Evolutionary conservation across 2,329 filamentous ascomycete species (phyloP).

Genomic region (Alternaria brassicae): DNA sequence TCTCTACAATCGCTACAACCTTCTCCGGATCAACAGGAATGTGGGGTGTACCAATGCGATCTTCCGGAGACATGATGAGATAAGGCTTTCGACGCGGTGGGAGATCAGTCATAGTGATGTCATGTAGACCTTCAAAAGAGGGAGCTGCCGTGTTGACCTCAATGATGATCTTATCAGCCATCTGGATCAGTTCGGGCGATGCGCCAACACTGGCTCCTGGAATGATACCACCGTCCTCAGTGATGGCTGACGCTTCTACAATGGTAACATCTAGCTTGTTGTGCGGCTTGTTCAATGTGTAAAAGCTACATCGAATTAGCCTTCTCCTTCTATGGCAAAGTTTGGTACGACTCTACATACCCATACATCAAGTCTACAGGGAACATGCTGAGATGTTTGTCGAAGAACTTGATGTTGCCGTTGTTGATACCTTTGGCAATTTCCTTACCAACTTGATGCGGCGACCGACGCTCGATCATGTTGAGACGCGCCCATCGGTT

Average conservation of each 20-base stretch:
- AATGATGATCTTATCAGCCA: conserved; percentile 92
- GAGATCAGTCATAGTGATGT: conserved; percentile 87
- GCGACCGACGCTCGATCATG: conserved; percentile 86
- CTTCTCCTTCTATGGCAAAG: neutral
- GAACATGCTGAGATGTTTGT: conserved; percentile 94
- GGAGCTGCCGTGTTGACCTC: conserved; percentile 89
- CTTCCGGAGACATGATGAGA: conserved; percentile 82
- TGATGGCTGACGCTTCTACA: conserved; percentile 85
- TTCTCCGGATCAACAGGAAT: conserved; percentile 86
- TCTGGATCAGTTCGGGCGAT: conserved; percentile 83
- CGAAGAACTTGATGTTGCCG: conserved; percentile 88
- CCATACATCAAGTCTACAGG: conserved; percentile 82
- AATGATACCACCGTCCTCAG: conserved; percentile 86
- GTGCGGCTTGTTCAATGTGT: conserved; percentile 78
- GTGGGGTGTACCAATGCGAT: conserved; percentile 81
- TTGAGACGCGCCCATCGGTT: conserved; percentile 88
- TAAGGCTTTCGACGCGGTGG: conserved; percentile 84
- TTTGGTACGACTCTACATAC: conserved; percentile 40
- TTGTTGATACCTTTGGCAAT: conserved; percentile 91
- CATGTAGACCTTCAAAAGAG: conserved; percentile 83
- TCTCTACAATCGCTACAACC: conserved; percentile 84
- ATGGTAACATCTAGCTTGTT: conserved; percentile 83
- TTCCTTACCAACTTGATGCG: conserved; percentile 89
- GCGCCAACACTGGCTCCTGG: conserved; percentile 86
- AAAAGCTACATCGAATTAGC: conserved; percentile 63